Base-by-base conservation (phyloP, 495 filamentous ascomycete species). In the Aspergillus asperescens region DNA sequence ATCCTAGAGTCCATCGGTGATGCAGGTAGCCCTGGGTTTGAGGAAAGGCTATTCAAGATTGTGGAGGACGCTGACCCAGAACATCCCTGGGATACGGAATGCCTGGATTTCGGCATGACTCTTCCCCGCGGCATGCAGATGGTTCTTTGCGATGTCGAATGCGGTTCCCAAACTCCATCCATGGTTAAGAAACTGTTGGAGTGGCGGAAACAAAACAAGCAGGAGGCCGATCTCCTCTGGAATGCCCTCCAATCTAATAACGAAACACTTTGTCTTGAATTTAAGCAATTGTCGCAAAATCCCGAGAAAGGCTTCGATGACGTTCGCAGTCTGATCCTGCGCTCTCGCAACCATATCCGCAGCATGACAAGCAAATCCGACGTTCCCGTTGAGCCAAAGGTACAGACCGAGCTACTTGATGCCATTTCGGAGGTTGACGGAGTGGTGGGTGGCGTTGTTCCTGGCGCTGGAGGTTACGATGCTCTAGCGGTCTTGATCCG, bases 61-160 rank as follows among this genome's bases (percentile, higher is more conserved):
- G 83, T 96, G 1, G 81, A 92, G 24, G 78, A 81, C 52, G 68
- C 64, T 4, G 69, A 75, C 43, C 52, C 62, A 2, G 54, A 57
- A 1, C 62, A 71, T 27, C 72, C 75, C 16, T 98, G 93, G 93
- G 91, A 98, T 58, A 82, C 81, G 2, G 78, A 88, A 56, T 82
- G 88, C 32, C 61, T 69, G 13, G 87, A 91, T 59, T 69, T 75
- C 19, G 77, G 75, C 22, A 81, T 85, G 56, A 71, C 70, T 60
- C 75, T 91, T 7, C 87, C 87, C 0, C 75, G 74, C 0, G 82
- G 82, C 0, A 72, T 89, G 53, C 76, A 82, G 41, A 71, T 98
- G 54, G 82, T 95, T 7, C 89, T 98, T 82, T 95, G 90, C 54
- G 93, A 98, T 63, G 93, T 98, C 13, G 87, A 94, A 65, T 95